Base-by-base conservation (phyloP, 768 basidiomycete genomes). In the Pulveroboletus sp. region DNA sequence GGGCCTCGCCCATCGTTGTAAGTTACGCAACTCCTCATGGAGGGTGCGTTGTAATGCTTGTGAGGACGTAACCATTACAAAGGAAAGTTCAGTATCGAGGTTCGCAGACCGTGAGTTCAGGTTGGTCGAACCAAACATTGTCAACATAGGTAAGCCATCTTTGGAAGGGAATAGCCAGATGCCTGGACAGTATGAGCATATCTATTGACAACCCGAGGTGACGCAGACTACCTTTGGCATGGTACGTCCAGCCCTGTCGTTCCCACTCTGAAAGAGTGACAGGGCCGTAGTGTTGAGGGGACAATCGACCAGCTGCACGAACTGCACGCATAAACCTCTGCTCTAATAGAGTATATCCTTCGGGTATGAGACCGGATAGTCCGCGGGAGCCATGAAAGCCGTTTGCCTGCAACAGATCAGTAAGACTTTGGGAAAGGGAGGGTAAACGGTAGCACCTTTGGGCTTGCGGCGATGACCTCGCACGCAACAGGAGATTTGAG, bases 111-210 rank as follows among this genome's bases (percentile, higher is more conserved):
- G 85, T 4, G 92, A 87, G 62, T 94, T 94, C 43, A 97, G 79
- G 66, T 97, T 97, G 4, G 93, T 95, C 0, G 93, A 95, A 9
- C 94, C 94, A 65, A 97, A 90, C 43, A 97, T 78, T 0, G 93
- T 93, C 31, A 92, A 66, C 45, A 80, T 61, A 1, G 86, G 94
- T 28, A 68, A 69, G 6, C 74, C 69, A 24, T 68, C 67, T 1
- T 73, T 63, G 8, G 69, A 69, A 15, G 83, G 82, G 3, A 89
- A 88, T 10, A 93, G 64, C 93, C 93, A 96, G 32, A 93, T 81
- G 31, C 93, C 92, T 93, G 51, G 47, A 24, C 1, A 24, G 30
- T 1, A 27, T 64, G 41, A 46, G 50, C 11, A 36, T 27, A 17
- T 9, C 27, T 26, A 10, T n/a, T 6, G n/a, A 28, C 10, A 33